A percentile compares a stretch with the other conserved stretches of the same genome.
These are phyloP conservation scores for Chimonanthus praecox DNA, from an alignment of 164 flowering plant species.

Conservation along the genomic window DNA sequence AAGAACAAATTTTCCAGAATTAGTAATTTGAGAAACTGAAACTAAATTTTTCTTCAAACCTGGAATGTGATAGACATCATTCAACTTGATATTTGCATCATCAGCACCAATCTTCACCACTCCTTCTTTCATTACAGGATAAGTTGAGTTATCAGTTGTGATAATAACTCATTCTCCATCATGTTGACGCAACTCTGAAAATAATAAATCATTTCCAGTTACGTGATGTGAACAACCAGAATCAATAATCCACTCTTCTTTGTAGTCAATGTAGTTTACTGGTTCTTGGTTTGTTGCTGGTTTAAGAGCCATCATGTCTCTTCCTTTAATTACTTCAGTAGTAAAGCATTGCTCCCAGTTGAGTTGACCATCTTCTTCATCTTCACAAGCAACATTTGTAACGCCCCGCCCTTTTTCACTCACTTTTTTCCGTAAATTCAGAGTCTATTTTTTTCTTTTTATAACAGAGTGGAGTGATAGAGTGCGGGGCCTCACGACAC, in stretches of 20 bases:
- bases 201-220: not conserved
- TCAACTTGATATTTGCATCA: not conserved
- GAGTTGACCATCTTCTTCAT: not conserved
- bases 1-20: not conserved
- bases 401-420: no score
- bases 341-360: slow-evolving; percentile 1
- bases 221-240: not conserved
- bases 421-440: no score
- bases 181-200: not conserved
- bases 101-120: slow-evolving; percentile 3
- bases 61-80: not conserved
- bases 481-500: no score
- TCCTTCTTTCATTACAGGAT: slow-evolving; percentile 9
- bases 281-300: no score
- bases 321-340: not conserved
- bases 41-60: slow-evolving; percentile 2
- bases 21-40: not conserved
- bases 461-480: no score
- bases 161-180: not conserved
- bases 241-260: slow-evolving; percentile 1
- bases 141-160: no score
- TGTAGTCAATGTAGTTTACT: not conserved
- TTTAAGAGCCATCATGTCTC: not conserved
- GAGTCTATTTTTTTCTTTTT: no score
- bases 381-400: no score